Evolutionary conservation across 768 basidiomycete species (phyloP).

Genomic region (Pisolithus orientalis): DNA sequence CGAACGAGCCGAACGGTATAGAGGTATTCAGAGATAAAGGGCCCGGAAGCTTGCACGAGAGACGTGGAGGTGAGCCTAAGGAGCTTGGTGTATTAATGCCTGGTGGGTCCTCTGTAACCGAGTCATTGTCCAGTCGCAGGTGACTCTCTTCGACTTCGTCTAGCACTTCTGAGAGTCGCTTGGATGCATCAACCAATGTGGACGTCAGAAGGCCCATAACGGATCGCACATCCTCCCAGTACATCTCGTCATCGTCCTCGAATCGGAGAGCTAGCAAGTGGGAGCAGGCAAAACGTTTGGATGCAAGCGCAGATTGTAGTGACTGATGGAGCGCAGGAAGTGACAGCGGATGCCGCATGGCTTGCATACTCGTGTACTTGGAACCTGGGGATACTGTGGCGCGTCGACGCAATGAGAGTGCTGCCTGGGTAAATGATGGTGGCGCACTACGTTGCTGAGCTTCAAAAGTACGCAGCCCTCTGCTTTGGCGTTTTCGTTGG

Average conservation of each 20-base stretch:
- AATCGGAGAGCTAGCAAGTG: slow-evolving; percentile 79
- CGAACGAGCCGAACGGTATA: slow-evolving; percentile 42
- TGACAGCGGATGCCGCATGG: slow-evolving; percentile 60
- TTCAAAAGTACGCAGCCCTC: slow-evolving; percentile 47
- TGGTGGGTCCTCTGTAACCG: slow-evolving; percentile 25
- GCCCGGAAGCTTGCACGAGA: slow-evolving; percentile 10
- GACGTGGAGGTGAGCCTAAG: slow-evolving; percentile 12
- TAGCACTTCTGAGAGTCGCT: slow-evolving; percentile 56
- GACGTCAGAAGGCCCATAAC: slow-evolving; percentile 67
- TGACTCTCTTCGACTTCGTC: slow-evolving; percentile 52
- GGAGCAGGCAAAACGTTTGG: slow-evolving; percentile 73
- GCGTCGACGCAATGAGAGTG: slow-evolving; percentile 13
- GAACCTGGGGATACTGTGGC: slow-evolving; percentile 42
- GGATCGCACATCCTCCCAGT: slow-evolving; percentile 81
- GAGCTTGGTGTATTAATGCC: slow-evolving; percentile 12
- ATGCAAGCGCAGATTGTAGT: slow-evolving; percentile 59
- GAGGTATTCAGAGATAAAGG: background rate
- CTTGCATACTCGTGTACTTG: slow-evolving; percentile 56
- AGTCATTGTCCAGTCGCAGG: slow-evolving; percentile 41
- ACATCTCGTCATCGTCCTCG: slow-evolving; percentile 62
- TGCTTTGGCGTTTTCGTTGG: slow-evolving; percentile 44
- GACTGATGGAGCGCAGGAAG: slow-evolving; percentile 54
- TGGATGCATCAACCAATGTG: slow-evolving; percentile 58
- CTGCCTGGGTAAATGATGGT: slow-evolving; percentile 9
- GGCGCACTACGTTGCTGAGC: slow-evolving; percentile 20